A percentile compares a stretch with the other conserved stretches of the same genome.
Conservation (phyloP, 805 yeast genomes). For the Zygoascus biomembranicola region DNA sequence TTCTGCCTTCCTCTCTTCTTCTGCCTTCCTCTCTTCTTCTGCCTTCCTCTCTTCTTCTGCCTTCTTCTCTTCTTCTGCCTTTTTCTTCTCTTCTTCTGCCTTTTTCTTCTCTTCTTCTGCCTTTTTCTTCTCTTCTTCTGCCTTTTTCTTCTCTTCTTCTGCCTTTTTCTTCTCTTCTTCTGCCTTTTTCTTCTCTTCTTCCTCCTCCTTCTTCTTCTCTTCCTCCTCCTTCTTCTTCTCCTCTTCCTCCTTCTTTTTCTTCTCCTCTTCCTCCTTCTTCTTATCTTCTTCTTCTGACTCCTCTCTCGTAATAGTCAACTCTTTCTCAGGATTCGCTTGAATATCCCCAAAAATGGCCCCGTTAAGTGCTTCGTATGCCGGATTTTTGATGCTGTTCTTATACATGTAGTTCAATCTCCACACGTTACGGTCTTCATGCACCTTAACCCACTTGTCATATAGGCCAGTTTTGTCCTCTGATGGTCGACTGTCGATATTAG, state of each 20-base stretch:
- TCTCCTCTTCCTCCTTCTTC: neutral
- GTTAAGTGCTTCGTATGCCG: neutral
- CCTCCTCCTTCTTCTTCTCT: neutral
- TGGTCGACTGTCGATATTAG: slow-evolving; percentile 4
- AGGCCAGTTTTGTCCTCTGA: neutral
- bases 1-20: too few species aligned
- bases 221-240: neutral
- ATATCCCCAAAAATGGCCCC: neutral
- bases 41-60: too few species aligned
- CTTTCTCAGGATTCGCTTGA: neutral
- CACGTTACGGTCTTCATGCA: slow-evolving; percentile 7
- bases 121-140: neutral
- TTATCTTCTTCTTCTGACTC: neutral
- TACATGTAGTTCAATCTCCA: slow-evolving; percentile 7
- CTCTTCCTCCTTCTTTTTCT: neutral
- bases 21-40: too few species aligned
- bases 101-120: neutral
- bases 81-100: neutral
- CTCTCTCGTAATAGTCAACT: neutral
- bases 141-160: neutral
- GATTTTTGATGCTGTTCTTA: neutral
- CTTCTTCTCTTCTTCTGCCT: too few species aligned
- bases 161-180: neutral
- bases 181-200: neutral
- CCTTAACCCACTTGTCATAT: slow-evolving; percentile 5